These are phyloP conservation scores for Diospyros kaki DNA, from an alignment of 148 eudicot species.

Conservation along the genomic window DNA sequence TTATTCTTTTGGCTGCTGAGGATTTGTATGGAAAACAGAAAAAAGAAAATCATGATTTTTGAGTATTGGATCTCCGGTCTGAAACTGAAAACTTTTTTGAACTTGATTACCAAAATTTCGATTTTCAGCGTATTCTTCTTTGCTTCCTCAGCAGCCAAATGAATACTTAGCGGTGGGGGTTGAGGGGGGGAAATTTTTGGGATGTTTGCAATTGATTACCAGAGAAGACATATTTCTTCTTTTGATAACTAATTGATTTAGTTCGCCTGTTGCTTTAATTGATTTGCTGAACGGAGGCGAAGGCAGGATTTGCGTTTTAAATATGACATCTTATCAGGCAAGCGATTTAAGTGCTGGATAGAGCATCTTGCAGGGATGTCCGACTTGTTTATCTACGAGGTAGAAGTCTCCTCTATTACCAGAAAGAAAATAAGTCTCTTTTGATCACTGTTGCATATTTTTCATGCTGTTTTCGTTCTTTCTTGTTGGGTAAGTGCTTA, in stretches of 20 bases:
- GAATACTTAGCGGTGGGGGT: background rate
- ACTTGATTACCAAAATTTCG: background rate
- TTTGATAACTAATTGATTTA: conserved; percentile 16
- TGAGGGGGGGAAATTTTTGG: background rate
- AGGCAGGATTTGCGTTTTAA: conserved; percentile 24
- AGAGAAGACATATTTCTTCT: no score
- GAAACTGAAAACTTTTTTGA: no score
- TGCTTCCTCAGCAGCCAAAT: background rate
- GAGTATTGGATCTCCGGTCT: background rate
- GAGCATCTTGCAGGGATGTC: conserved; percentile 48
- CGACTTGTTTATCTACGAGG: conserved; percentile 57
- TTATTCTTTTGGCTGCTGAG: conserved; percentile 16
- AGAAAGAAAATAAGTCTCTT: background rate
- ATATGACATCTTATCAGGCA: conserved; percentile 32
- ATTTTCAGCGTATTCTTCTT: background rate
- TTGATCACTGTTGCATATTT: background rate
- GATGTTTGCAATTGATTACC: background rate
- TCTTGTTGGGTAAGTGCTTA: background rate
- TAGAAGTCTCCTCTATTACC: conserved; percentile 17
- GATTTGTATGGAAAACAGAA: background rate
- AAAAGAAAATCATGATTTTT: background rate
- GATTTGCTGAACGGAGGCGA: conserved; percentile 27
- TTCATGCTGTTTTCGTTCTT: background rate
- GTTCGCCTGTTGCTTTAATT: conserved; percentile 15
- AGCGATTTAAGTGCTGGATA: conserved; percentile 37